Percentiles rank a stretch among this genome's conserved stretches.
Evolutionary conservation across 345 rosid species (phyloP).

Genomic region (Aquilaria yunnanensis): DNA sequence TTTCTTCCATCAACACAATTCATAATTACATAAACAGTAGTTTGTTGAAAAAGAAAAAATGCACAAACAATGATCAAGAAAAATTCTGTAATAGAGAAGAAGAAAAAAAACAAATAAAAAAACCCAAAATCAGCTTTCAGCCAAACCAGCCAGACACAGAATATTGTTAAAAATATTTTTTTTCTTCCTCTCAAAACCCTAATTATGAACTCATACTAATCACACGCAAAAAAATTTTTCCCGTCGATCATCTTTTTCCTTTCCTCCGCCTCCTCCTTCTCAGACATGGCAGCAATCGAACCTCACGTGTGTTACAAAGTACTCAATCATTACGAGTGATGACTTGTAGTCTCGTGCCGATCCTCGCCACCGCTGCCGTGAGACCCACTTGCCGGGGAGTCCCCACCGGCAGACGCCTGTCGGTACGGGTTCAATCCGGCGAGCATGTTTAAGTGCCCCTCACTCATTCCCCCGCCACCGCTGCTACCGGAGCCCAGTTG

Average conservation of each 20-base stretch:
- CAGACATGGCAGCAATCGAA: conserved; percentile 33
- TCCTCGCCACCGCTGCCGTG: conserved; percentile 46
- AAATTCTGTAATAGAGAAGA: conserved; percentile 9
- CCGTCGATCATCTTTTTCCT: conserved; percentile 26
- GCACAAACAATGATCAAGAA: conserved; percentile 26
- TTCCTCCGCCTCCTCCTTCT: not conserved
- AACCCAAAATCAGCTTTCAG: conserved; percentile 14
- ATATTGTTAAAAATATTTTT: conserved; percentile 21
- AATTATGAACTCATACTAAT: conserved; percentile 31
- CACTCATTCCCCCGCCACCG: conserved; percentile 30
- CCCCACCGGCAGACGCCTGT: conserved; percentile 32
- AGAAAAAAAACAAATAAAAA: conserved; percentile 6
- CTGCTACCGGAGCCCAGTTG: conserved; percentile 48
- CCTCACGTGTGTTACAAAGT: conserved; percentile 75
- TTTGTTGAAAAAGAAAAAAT: not conserved
- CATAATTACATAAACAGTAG: conserved; percentile 9
- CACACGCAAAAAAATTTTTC: conserved; percentile 34
- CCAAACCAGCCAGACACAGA: conserved; percentile 22
- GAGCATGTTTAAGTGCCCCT: conserved; percentile 63
- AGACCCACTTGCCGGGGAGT: conserved; percentile 80
- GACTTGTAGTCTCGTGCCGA: conserved; percentile 51
- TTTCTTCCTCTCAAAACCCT: conserved; percentile 26
- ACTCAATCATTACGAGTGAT: conserved; percentile 26
- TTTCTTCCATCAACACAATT: conserved; percentile 3
- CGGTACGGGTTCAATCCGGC: conserved; percentile 71